Base-by-base conservation (phyloP, 345 rosid genomes). In the Lumnitzera racemosa region DNA sequence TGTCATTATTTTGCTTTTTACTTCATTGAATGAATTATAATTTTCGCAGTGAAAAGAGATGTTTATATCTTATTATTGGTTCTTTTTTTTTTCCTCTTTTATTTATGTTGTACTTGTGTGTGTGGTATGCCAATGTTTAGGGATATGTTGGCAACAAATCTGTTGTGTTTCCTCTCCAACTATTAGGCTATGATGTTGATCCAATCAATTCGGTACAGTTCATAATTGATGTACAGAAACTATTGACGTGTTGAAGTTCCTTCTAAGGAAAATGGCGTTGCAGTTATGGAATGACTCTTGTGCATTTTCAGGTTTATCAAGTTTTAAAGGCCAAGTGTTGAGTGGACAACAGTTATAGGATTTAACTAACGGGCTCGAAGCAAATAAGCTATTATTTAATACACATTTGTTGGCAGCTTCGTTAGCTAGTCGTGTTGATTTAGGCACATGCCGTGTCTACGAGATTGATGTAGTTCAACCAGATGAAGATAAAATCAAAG, bases 111-210 rank as follows among this genome's bases (percentile, higher is more conserved):
- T 20, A 20, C 20, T 20, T 20, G 20, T 20, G 20, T 47, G 49
- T 24, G 47, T 54, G 15, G 5, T 23, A 55, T 63, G 3, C 27
- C 15, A 49, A 47, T 54, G 12, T 48, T 52, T 51, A 94, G 99
- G 99, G 99, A 66, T 94, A 94, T 75, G 99, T 94, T 59, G 99
- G 99, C 52, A 94, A 94, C 74, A 94, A 94, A 68, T 86, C 99
- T 50, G 97, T 97, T 25, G 95, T 94, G 16, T 94, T 94, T 56
- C 99, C 97, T 70, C 92, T 94, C 54, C 97, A 94, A 63, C 74
- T 94, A 63, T 70, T 94, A 77, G 99, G 99, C 47, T 94, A 78
- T 66, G 99, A 94, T 76, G 96, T 94, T 61, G 97, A 94, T 76
- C 97, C 99, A 17, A 80, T 94, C 58, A 84, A 94, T 78, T 94